Evolutionary conservation across 139 green algal species (phyloP), one percentile per base, ranked within the genome.

Genomic region (Desmodesmus armatus): DNA sequence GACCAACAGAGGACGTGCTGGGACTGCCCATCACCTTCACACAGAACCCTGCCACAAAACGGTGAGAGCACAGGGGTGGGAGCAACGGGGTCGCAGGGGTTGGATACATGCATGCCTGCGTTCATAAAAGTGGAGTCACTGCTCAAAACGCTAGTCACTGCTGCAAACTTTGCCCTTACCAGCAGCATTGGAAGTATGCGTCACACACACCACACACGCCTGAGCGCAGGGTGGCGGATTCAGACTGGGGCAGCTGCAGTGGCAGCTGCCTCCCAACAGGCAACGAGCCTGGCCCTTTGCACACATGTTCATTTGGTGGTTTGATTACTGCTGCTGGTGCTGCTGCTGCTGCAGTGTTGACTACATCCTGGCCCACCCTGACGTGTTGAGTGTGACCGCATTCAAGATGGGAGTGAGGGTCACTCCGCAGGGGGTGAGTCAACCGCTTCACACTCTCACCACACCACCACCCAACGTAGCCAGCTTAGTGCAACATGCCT

Each of bases 331-430:
- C 53, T n/a, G 19, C 17, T 65, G 53, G 19, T 21, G 53, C 53
- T 21, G 19, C 53, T n/a, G 53, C 72, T n/a, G n/a, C n/a, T n/a
- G n/a, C 23, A 21, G 21, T 35, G 86, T 87, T 25, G 86, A 90
- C 67, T 87, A 90, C 75, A 82, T 84, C 41, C 1, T 40, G 41
- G 65, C 74, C 5, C 60, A 62, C 51, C 76, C 76, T 0, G 81
- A 90, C 65, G 81, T 90, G 43, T n/a, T 85, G 37, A 62, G 71
- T 6, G 43, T 85, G 40, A 84, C 71, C n/a, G 86, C 81, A 17
- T 71, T 90, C 43, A 55, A 51, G 75, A 33, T 53, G 39, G 75
- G 75, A 71, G 75, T 72, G 33, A 58, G 51, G 23, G 15, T 23
- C 29, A 82, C 75, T 37, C 75, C 49, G 25, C 29, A 66, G 51